Conservation (phyloP, 1,139 yeast species). For the Wickerhamomyces sp. region DNA sequence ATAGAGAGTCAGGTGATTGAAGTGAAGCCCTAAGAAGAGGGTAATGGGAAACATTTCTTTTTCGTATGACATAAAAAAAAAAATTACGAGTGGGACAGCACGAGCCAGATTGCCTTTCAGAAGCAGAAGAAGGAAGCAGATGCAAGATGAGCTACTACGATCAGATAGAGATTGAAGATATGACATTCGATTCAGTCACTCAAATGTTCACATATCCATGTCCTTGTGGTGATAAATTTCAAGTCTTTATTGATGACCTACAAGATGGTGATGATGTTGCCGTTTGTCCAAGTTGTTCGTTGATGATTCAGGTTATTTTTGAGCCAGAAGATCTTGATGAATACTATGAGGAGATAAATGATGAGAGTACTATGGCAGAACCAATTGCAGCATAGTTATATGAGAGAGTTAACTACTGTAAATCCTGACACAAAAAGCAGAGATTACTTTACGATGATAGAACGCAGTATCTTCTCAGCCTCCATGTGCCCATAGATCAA, state of each 20-base stretch:
- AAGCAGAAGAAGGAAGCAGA: not conserved
- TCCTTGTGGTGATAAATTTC: conserved; percentile 96
- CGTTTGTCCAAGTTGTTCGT: conserved; percentile 92
- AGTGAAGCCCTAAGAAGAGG: no score
- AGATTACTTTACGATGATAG: no score
- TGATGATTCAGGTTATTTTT: conserved; percentile 87
- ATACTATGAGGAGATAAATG: conserved; percentile 32
- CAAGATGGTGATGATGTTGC: conserved; percentile 91
- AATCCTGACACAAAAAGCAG: no score
- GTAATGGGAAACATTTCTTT: not conserved
- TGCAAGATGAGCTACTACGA: conserved; percentile 60
- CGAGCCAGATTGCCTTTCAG: not conserved
- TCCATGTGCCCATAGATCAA: no score
- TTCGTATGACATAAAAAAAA: not conserved
- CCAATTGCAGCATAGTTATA: conserved; percentile 16
- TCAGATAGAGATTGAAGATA: conserved; percentile 95
- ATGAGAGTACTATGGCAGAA: conserved; percentile 6
- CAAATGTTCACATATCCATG: conserved; percentile 91
- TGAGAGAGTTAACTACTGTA: not conserved
- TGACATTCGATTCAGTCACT: conserved; percentile 77
- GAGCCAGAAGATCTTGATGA: conserved; percentile 52
- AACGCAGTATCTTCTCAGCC: no score
- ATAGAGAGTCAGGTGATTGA: conserved; percentile 1
- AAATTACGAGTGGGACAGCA: not conserved
- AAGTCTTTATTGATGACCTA: conserved; percentile 79